Percentiles rank a stretch among this genome's conserved stretches.
Conservation (phyloP, 2,329 filamentous ascomycete species). For the Tothia fuscella region DNA sequence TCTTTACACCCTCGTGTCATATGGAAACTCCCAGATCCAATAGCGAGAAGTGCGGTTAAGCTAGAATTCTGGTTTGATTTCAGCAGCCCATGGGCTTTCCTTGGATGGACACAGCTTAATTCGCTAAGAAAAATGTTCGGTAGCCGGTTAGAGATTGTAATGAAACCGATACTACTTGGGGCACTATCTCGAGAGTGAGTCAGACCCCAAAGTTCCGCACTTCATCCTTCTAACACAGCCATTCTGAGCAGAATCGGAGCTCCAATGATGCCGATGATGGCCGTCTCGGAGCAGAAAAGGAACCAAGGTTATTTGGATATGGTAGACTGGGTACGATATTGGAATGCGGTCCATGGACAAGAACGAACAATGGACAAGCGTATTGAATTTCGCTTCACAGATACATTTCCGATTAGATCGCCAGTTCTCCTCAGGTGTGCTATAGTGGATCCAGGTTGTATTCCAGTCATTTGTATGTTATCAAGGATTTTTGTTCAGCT, state of each 20-base stretch:
- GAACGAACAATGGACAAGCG: constrained; percentile 17
- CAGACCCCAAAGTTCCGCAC: not conserved
- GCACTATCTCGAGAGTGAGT: constrained; percentile 21
- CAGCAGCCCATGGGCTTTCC: constrained; percentile 23
- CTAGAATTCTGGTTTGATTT: constrained; percentile 26
- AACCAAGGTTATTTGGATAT: constrained; percentile 21
- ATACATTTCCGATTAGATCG: constrained; percentile 23
- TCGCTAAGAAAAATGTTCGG: constrained; percentile 20
- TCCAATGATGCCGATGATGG: constrained; percentile 20
- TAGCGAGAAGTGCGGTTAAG: constrained; percentile 9
- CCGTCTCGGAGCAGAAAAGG: constrained; percentile 18
- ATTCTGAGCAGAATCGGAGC: constrained; percentile 21
- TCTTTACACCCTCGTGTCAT: not conserved
- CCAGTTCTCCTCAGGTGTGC: constrained; percentile 22
- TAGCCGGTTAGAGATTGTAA: constrained; percentile 16
- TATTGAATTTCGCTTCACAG: constrained; percentile 22
- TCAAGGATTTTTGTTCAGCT: constrained; percentile 9
- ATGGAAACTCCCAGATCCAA: not conserved
- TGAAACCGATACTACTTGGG: constrained; percentile 24
- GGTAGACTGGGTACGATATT: constrained; percentile 21
- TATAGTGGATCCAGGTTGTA: constrained; percentile 18
- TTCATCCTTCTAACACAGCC: not conserved
- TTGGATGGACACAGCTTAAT: constrained; percentile 23
- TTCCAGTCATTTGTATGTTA: constrained; percentile 19
- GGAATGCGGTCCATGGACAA: constrained; percentile 22